Base-by-base conservation (phyloP, 768 basidiomycete species). In the Xerocomellus chrysenteron region DNA sequence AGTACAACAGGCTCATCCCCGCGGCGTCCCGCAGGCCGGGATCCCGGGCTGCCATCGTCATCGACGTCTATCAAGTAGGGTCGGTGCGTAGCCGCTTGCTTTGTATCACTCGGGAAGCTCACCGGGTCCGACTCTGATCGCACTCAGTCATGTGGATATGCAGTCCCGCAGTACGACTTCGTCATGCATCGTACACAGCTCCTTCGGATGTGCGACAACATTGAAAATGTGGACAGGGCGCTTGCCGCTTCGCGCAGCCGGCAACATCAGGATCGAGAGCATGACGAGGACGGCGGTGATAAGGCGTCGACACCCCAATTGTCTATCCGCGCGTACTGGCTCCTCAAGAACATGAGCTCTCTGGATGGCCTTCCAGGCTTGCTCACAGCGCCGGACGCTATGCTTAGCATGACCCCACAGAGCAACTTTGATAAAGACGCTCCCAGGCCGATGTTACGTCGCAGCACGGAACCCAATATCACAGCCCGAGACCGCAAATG, bases 81-180 rank as follows among this genome's bases (percentile, higher is more conserved):
- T 63, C 79, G 7, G 80, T 81, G 48, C 55, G 77, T 60, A n/a
- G 33, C 33, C 33, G 5, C 12, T 2, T 13, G 12, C 12, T 33
- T 33, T 5, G 33, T 33, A 33, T 33, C 33, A 11, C 11, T 33
- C 12, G 33, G 12, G 33, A 33, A 12, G 12, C 33, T 33, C 33
- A 13, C 12, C 13, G 2, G 4, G 14, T 19, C 28, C 26, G 11
- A 32, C 32, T 8, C 5, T 43, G 6, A 36, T 45, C 16, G 21
- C 13, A 5, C 2, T 16, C 64, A 88, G 87, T 86, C 86, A 1
- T 90, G 87, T 59, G 86, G 87, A 19, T 88, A 74, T 57, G 78
- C 78, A 5, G 82, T 89, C 26, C 87, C 87, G 5, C 75, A 81
- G 58, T 87, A 82, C 66, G 74, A 78, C 43, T 88, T 84, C 69